Conservation (phyloP, 2,329 filamentous ascomycete genomes). For the Xylariaceae sp. region DNA sequence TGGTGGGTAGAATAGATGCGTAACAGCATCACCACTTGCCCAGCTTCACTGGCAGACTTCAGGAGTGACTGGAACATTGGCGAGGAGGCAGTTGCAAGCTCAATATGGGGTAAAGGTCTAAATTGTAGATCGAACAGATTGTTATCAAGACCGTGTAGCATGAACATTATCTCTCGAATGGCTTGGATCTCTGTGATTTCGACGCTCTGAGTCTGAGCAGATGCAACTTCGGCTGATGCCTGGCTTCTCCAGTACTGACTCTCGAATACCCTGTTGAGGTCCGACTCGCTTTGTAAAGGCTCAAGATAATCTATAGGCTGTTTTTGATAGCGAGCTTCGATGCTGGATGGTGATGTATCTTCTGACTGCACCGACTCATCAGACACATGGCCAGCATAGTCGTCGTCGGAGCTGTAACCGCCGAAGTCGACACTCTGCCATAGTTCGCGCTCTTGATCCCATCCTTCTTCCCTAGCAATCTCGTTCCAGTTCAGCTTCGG, state of each 20-base stretch:
- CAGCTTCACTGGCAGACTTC: constrained; percentile 42
- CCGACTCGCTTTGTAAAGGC: constrained; percentile 31
- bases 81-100: constrained; percentile 45
- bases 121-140: constrained; percentile 56
- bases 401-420: constrained; percentile 61
- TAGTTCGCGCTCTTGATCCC: constrained; percentile 59
- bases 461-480: constrained; percentile 69
- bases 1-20: constrained; percentile 39
- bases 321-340: constrained; percentile 28
- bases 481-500: constrained; percentile 69
- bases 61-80: constrained; percentile 47
- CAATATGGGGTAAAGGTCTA: constrained; percentile 38
- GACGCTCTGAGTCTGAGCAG: constrained; percentile 36
- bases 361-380: constrained; percentile 33
- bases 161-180: constrained; percentile 74
- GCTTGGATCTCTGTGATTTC: constrained; percentile 65
- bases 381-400: constrained; percentile 38
- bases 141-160: constrained; percentile 75
- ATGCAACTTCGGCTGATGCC: constrained; percentile 26
- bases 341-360: constrained; percentile 34
- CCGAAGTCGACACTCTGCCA: constrained; percentile 66
- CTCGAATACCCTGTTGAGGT: constrained; percentile 36
- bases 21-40: constrained; percentile 42
- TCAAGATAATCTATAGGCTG: constrained; percentile 35
- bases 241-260: constrained; percentile 44